These are phyloP conservation scores for Chalara sp. DNA, from an alignment of 2,329 filamentous ascomycete species.

Conservation along the genomic window DNA sequence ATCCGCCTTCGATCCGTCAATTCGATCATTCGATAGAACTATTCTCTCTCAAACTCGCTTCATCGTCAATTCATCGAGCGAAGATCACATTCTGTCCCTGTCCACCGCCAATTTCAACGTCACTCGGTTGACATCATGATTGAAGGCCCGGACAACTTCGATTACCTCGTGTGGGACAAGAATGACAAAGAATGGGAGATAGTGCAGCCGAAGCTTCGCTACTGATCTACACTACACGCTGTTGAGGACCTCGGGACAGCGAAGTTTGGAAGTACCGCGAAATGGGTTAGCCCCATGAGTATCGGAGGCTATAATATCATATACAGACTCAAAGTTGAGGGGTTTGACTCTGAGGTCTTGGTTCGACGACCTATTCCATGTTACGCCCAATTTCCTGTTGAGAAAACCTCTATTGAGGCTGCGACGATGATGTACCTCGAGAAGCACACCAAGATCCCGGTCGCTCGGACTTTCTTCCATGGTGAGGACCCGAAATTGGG, in stretches of 20 bases:
- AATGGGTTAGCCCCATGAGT: conserved; percentile 8
- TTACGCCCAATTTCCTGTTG: conserved; percentile 22
- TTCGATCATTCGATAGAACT: conserved; percentile 7
- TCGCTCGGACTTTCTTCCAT: conserved; percentile 18
- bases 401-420: conserved; percentile 23
- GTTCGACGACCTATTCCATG: conserved; percentile 19
- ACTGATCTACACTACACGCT: conserved; percentile 2
- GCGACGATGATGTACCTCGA: conserved; percentile 18
- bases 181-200: conserved; percentile 14
- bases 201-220: conserved; percentile 10
- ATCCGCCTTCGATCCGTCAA: conserved; percentile 5
- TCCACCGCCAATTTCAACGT: conserved; percentile 7
- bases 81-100: conserved; percentile 2
- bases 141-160: conserved; percentile 9
- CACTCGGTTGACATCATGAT: conserved; percentile 2
- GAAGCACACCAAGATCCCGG: conserved; percentile 18
- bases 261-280: conserved; percentile 13
- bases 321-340: neutral
- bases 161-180: conserved; percentile 17
- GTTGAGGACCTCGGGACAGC: conserved; percentile 8
- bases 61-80: conserved; percentile 5
- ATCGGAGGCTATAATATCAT: conserved; percentile 11
- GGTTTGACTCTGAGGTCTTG: conserved; percentile 3
- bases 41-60: conserved; percentile 7
- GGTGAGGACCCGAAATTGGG: conserved; percentile 18